A percentile compares a stretch with the other conserved stretches of the same genome.
These are phyloP conservation scores for Cercospora sp. DNA, from an alignment of 2,329 filamentous ascomycete genomes.

Conservation along the genomic window DNA sequence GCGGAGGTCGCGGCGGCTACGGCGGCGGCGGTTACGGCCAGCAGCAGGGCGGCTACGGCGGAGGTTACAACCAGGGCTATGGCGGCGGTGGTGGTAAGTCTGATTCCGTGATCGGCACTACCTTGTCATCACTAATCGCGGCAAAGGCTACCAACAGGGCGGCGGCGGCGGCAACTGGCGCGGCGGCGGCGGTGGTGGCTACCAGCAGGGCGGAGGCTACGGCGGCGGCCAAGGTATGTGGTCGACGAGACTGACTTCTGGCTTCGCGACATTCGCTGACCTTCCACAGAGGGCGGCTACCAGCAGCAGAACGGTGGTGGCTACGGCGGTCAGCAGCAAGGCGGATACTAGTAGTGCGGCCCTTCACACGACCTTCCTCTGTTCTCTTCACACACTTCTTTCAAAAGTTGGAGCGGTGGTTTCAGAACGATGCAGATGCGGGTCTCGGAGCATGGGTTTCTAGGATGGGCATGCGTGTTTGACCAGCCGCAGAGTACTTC, in stretches of 20 bases:
- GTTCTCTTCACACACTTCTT: slow-evolving; percentile 14
- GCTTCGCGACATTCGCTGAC: slow-evolving; percentile 19
- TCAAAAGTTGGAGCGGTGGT: slow-evolving; percentile 22
- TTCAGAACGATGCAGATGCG: slow-evolving; percentile 18
- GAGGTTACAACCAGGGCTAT: slow-evolving; percentile 33
- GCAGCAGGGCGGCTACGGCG: slow-evolving; percentile 32
- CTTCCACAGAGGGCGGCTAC: slow-evolving; percentile 30
- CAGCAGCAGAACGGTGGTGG: slow-evolving; percentile 34
- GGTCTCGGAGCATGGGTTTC: slow-evolving; percentile 22
- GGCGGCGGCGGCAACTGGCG: slow-evolving; percentile 30
- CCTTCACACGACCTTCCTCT: slow-evolving; percentile 6
- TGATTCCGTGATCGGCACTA: neutral
- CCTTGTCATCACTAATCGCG: slow-evolving; percentile 24
- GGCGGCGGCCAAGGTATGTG: slow-evolving; percentile 32
- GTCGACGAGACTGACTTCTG: neutral
- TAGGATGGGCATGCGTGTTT: slow-evolving; percentile 22
- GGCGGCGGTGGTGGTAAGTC: slow-evolving; percentile 34
- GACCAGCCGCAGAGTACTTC: slow-evolving; percentile 19
- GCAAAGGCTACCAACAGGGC: slow-evolving; percentile 30
- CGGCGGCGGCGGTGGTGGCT: slow-evolving; percentile 31
- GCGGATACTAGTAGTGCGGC: slow-evolving; percentile 28
- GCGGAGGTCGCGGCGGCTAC: slow-evolving; percentile 26
- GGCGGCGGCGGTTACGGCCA: slow-evolving; percentile 31
- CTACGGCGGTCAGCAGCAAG: slow-evolving; percentile 33
- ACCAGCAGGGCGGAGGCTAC: slow-evolving; percentile 36